These are phyloP conservation scores for Xerocomus cyaneibrunnescens DNA, from an alignment of 1,284 basidiomycete genomes.

Conservation along the genomic window DNA sequence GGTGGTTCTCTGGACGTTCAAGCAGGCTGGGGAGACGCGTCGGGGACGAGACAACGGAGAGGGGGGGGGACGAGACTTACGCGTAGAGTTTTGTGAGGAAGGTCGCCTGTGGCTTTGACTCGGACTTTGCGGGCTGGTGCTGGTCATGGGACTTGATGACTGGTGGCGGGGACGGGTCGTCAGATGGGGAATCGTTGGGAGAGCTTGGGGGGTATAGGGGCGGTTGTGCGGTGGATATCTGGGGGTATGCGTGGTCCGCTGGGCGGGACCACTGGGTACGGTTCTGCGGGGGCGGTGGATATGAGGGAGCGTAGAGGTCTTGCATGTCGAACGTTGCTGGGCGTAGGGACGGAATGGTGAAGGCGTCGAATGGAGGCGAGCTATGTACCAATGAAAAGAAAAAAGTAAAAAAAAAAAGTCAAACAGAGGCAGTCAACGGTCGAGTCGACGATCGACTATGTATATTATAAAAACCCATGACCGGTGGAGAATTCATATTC, in stretches of 20 bases:
- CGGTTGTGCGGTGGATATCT: constrained; percentile 33
- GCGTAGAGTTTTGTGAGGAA: constrained; percentile 92
- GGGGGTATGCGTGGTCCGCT: constrained; percentile 36
- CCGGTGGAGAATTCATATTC: constrained; percentile 44
- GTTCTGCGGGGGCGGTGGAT: constrained; percentile 34
- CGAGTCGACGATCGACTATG: constrained; percentile 37
- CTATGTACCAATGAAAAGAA: constrained; percentile 31
- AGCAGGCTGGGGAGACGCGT: constrained; percentile 55
- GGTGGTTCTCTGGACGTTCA: constrained; percentile 82
- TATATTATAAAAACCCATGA: constrained; percentile 39
- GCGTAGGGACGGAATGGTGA: constrained; percentile 38
- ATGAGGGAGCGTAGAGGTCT: constrained; percentile 70
- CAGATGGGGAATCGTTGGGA: constrained; percentile 42
- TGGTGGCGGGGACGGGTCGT: constrained; percentile 52
- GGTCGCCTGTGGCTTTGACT: constrained; percentile 80
- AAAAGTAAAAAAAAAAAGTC: constrained; percentile 22
- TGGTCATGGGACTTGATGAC: constrained; percentile 44
- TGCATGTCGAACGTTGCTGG: constrained; percentile 39
- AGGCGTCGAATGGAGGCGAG: constrained; percentile 31
- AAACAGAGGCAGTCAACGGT: constrained; percentile 32
- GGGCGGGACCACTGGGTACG: constrained; percentile 39
- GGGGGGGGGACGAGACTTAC: constrained; percentile 46
- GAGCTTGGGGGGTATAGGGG: constrained; percentile 48
- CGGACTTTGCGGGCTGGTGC: constrained; percentile 54
- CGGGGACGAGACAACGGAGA: constrained; percentile 4